Conservation (phyloP, 768 basidiomycete species). For the Hortiboletus campestris region DNA sequence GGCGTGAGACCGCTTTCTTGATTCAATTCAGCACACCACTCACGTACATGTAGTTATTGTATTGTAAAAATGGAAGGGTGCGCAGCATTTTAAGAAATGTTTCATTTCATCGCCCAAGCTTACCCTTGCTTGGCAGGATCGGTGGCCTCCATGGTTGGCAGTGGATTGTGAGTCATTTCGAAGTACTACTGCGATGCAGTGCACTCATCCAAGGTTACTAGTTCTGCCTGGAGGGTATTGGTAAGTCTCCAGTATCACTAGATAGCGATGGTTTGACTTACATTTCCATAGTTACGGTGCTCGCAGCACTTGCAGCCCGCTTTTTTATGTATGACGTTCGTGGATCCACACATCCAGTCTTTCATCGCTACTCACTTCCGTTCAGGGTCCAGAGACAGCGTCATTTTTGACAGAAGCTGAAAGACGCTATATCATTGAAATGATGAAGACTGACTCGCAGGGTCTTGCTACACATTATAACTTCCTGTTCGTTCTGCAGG, state of each 20-base stretch:
- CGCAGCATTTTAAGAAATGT: constrained; percentile 12
- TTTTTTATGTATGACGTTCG: constrained; percentile 54
- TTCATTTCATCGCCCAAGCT: not conserved
- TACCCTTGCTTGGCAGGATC: constrained; percentile 12
- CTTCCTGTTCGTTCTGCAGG: constrained; percentile 46
- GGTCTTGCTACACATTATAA: constrained; percentile 45
- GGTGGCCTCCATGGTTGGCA: constrained; percentile 37
- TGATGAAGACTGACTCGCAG: constrained; percentile 43
- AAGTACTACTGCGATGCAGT: not conserved
- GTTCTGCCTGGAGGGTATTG: constrained; percentile 32
- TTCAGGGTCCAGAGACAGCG: constrained; percentile 12
- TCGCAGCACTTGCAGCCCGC: constrained; percentile 25
- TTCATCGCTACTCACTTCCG: not conserved
- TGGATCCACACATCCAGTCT: not conserved
- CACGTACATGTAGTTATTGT: constrained; percentile 29
- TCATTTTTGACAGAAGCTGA: constrained; percentile 38
- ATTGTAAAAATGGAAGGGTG: constrained; percentile 36
- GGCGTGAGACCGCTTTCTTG: constrained; percentile 35
- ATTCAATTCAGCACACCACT: not conserved
- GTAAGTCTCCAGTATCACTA: constrained; percentile 7
- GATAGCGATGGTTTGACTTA: not conserved
- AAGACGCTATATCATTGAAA: constrained; percentile 35
- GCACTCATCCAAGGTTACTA: constrained; percentile 9
- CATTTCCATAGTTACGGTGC: constrained; percentile 5
- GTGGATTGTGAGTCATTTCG: constrained; percentile 34